Evolutionary conservation across 73 alveolate genomes (phyloP), one percentile per base, ranked within the genome.

Genomic region (Tetrahymena thermophila): DNA sequence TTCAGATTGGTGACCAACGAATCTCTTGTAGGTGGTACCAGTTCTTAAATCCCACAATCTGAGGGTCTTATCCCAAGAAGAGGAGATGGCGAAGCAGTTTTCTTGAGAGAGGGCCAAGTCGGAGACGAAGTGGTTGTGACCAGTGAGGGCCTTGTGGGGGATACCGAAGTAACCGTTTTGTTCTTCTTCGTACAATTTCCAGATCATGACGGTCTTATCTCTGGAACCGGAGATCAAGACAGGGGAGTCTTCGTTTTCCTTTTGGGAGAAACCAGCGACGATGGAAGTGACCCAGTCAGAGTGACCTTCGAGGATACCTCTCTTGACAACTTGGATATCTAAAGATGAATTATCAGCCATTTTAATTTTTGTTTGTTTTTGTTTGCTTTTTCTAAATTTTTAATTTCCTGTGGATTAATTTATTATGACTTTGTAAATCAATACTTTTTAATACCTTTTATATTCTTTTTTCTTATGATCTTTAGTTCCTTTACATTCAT

Each of bases 61-160:
- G 97, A 98, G 98, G 94, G 99, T 98, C 96, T 97, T 98, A 97
- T 98, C 99, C 99, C 99, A 98, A 23, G 99, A 97, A 35, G 98
- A 98, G 35, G 99, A 96, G 84, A 98, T 96, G 96, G 98, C 98
- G 97, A 97, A 97, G 85, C 98, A 97, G 96, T 97, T 94, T 85
- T 98, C 99, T 40, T 98, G 98, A 43, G 99, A 97, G 93, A 98
- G 98, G 35, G 98, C 97, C 94, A 98, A 93, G 94, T 98, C 99
- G 43, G 98, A 96, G 71, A 98, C 97, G 97, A 98, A 97, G 98
- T 98, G 99, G 85, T 98, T 96, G 96, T 98, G 99, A 93, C 99
- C 98, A 56, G 97, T 97, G 84, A 96, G 94, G 71, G 97, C 94
- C 93, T 96, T 95, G 57, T 95, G 93, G 44, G 98, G 98, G 93